A percentile compares a stretch with the other conserved stretches of the same genome.
Evolutionary conservation across 1,284 basidiomycete species (phyloP).

Genomic region (Boletellus deceptivus): DNA sequence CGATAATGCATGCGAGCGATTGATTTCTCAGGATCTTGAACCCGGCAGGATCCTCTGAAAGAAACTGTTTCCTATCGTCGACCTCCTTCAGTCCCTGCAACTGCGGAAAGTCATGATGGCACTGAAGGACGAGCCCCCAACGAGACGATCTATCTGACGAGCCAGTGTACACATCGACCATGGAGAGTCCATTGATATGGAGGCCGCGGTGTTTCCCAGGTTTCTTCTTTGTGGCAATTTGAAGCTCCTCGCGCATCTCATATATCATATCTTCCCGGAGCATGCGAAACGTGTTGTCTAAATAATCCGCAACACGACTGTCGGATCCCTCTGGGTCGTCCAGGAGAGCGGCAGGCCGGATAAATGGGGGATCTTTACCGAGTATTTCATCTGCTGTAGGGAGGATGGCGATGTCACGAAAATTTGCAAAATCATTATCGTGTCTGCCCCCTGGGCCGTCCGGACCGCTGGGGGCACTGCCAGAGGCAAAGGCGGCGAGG

Average conservation of each 20-base stretch:
- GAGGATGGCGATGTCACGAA: constrained; percentile 54
- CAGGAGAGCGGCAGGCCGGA: constrained; percentile 43
- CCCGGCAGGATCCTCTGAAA: constrained; percentile 39
- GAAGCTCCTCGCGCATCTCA: constrained; percentile 61
- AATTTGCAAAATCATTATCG: constrained; percentile 61
- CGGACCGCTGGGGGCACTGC: constrained; percentile 16
- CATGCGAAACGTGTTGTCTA: constrained; percentile 66
- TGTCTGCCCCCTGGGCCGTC: constrained; percentile 57
- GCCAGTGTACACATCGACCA: constrained; percentile 40
- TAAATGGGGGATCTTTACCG: constrained; percentile 45
- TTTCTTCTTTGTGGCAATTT: constrained; percentile 45
- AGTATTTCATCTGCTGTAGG: constrained; percentile 60
- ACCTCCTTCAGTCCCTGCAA: constrained; percentile 33
- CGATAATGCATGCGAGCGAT: constrained; percentile 51
- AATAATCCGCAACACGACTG: constrained; percentile 43
- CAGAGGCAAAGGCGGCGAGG: constrained; percentile 28
- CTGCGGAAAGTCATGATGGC: constrained; percentile 41
- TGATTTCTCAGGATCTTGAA: constrained; percentile 48
- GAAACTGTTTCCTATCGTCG: constrained; percentile 37
- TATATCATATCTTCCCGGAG: constrained; percentile 65
- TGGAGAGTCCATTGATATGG: constrained; percentile 39
- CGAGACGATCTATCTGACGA: constrained; percentile 35
- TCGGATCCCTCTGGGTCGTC: constrained; percentile 42
- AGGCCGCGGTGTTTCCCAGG: constrained; percentile 46
- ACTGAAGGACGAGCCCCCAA: constrained; percentile 51